Base-by-base conservation (phyloP, 106 monocot species). In the Phalaenopsis aphrodite region DNA sequence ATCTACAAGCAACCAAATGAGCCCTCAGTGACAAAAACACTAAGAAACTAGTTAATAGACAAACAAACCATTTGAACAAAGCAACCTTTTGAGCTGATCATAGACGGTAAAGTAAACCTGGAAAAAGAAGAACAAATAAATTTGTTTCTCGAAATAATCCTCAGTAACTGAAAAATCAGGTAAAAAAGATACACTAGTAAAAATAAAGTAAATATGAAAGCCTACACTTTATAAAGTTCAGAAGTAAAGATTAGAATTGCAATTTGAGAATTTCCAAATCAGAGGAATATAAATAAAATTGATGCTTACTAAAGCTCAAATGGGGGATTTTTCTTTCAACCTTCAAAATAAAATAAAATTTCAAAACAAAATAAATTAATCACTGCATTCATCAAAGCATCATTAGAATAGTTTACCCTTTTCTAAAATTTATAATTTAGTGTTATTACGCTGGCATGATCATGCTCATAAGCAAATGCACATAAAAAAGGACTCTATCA, bases 91-190 rank as follows among this genome's bases (percentile, higher is more conserved):
- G 41, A 89, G 79, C 78, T 92, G 89, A 75, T 89, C 92, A 55
- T 92, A 92, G 41, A 89, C 77, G 45, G 87, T 89, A 82, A 92
- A 92, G 56, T 92, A 92, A 41, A 92, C 87, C 92, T 92, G 86
- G 11, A 48, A 77, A 80, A 3, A 23, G 8, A 68, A 56, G 36
- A 5, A 47, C 17, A 76, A 17, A 56, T 18, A 75, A 76, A 75
- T 43, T 30, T 42, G 41, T 17, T 30, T 73, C 15, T 73, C 8
- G 4, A 73, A 3, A 73, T 39, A 73, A 42, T 73, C 9, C 38
- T 80, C 41, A 30, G 15, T 45, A 81, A 74, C n/a, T 41, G 47
- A 36, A 52, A 72, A 74, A 69, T 39, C 36, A 69, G 37, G 12
- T 30, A 61, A 61, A 21, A 61, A 19, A 18, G 61, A 8, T 61